Conservation (phyloP, 116 monocot genomes). For the Trichopus zeylanicus region DNA sequence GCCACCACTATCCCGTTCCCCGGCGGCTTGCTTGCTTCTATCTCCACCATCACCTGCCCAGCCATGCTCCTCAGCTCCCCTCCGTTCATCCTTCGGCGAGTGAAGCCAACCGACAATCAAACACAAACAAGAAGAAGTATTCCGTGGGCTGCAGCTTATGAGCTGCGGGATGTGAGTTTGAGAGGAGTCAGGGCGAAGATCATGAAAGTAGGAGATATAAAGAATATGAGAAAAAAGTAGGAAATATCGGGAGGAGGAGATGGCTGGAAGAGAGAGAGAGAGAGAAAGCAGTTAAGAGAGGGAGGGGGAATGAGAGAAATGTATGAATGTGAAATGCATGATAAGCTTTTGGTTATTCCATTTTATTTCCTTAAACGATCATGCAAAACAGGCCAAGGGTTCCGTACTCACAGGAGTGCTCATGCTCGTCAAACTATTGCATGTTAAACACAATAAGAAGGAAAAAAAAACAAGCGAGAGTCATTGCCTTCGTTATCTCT, state of each 20-base stretch:
- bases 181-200: not conserved
- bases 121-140: too few relatives aligned
- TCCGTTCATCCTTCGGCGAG: not conserved
- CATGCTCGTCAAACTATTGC: too few relatives aligned
- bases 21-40: constrained; percentile 28
- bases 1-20: constrained; percentile 15
- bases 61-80: constrained; percentile 10
- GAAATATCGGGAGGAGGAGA: not conserved
- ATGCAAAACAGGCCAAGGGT: too few relatives aligned
- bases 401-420: too few relatives aligned
- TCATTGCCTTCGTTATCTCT: not conserved
- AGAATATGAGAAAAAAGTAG: not conserved
- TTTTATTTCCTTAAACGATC: too few relatives aligned
- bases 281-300: not conserved
- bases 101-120: too few relatives aligned
- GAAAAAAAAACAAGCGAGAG: too few relatives aligned
- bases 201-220: not conserved
- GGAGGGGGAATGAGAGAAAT: not conserved
- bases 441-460: too few relatives aligned
- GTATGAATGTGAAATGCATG: not conserved
- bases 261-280: not conserved
- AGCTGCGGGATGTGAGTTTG: not conserved
- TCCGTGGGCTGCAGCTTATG: not conserved
- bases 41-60: constrained; percentile 45
- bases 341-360: not conserved